phyloP scores from a whole-genome alignment of 2,329 filamentous ascomycete genomes.

The Neofusicoccum laricinum region DNA sequence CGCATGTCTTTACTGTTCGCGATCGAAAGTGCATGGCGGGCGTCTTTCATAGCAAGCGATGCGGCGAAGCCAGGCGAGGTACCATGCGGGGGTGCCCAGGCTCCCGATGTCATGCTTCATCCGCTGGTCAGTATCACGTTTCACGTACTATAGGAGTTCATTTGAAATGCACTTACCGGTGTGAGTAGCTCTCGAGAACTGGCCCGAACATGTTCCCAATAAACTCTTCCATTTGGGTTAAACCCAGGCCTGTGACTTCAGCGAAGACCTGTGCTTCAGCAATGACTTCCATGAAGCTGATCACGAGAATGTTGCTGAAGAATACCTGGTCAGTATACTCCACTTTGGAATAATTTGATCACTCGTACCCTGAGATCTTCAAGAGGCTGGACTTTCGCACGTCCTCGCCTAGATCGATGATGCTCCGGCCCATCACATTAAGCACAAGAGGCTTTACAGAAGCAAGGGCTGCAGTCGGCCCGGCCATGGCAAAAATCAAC shows the following conservation, averaged over 20 bases:
- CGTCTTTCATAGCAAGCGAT: neutral
- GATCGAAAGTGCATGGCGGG: neutral
- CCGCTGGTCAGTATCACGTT: neutral
- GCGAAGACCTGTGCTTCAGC: slow-evolving; percentile 32
- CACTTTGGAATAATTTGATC: fast-evolving
- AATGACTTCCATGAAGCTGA: slow-evolving; percentile 25
- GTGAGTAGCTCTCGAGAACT: slow-evolving; percentile 27
- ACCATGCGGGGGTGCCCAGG: slow-evolving; percentile 23
- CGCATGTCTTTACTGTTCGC: neutral
- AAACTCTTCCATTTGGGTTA: slow-evolving; percentile 25
- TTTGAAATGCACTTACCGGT: neutral
- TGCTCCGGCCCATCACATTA: neutral
- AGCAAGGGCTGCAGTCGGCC: neutral
- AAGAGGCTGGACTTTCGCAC: neutral
- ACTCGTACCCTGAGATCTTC: neutral
- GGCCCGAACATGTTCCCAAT: slow-evolving; percentile 30
- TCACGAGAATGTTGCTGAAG: neutral
- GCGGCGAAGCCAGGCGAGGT: neutral
- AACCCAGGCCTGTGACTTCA: slow-evolving; percentile 28
- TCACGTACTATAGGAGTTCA: neutral
- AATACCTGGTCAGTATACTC: neutral
- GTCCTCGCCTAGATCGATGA: neutral
- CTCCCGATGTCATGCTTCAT: slow-evolving; percentile 26
- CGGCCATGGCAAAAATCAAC: neutral
- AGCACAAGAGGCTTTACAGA: neutral